Evolutionary conservation across 345 rosid genomes (phyloP), one percentile per base, ranked within the genome.

Genomic region (Eucalyptus camaldulensis): DNA sequence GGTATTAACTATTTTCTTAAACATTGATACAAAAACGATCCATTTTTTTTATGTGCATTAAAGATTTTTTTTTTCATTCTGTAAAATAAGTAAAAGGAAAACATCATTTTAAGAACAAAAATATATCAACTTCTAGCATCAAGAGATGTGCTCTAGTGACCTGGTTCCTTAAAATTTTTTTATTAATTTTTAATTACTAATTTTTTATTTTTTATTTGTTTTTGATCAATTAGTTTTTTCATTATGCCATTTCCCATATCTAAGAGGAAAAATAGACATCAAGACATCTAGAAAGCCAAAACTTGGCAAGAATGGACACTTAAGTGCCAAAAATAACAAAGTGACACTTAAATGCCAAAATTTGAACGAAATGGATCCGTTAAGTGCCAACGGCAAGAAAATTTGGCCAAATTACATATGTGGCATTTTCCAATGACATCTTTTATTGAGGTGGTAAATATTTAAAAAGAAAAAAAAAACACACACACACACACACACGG

Each of bases 251-350:
- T 62, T n/a, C 17, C 21, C 76, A 65, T n/a, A n/a, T 65, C 33
- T 65, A 65, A n/a, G 37, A n/a, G 40, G 76, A 65, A 37, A 65
- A n/a, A 65, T 65, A n/a, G 40, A 51, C 22, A 51, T 4, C 0
- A 0, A 17, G 9, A 51, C 22, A 51, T 9, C 2, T 7, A 2
- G 8, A 51, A 4, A 6, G 0, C 1, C 2, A 51, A 50, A 51
- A 51, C 22, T 51, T 17, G 22, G 8, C 22, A 51, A 1, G 22
- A 51, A 17, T 0, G 2, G 3, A 51, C 1, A 51, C 2, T 51
- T 51, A 51, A 17, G 0, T 51, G 19, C 2, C 8, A 17, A 51
- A 51, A 51, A 7, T 51, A 6, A 16, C 1, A 8, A 51, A 51
- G 54, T 51, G 22, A 17, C 8, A 6, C 21, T 51, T 51, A 17